Percentiles rank a stretch among this genome's conserved stretches.
phyloP scores from a whole-genome alignment of 306 rosid species.

The Pyrus communis region DNA sequence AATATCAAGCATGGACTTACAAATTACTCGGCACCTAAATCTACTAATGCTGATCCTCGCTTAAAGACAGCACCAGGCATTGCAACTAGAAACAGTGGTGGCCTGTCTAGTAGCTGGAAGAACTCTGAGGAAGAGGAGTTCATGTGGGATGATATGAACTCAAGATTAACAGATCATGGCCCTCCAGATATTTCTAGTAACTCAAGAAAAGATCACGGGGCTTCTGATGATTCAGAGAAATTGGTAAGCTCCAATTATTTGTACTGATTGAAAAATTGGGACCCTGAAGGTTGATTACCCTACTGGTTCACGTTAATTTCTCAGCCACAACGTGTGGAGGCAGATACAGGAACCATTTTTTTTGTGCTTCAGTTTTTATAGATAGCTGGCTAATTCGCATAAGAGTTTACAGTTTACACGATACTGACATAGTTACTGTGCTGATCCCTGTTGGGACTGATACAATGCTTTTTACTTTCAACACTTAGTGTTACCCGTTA shows the following conservation, averaged over 20 bases:
- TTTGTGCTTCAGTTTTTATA: neutral
- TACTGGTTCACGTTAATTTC: neutral
- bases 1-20: slow-evolving; percentile 38
- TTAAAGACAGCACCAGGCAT: slow-evolving; percentile 33
- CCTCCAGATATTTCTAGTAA: slow-evolving; percentile 35
- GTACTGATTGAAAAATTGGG: slow-evolving; percentile 3
- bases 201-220: slow-evolving; percentile 44
- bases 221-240: slow-evolving; percentile 58
- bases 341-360: neutral
- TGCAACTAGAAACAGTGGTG: slow-evolving; percentile 29
- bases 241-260: slow-evolving; percentile 43
- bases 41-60: slow-evolving; percentile 41
- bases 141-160: slow-evolving; percentile 71
- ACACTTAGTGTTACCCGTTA: neutral
- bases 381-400: neutral
- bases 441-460: neutral
- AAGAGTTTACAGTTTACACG: neutral
- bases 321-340: neutral
- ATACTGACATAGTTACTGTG: neutral
- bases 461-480: neutral
- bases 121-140: slow-evolving; percentile 91
- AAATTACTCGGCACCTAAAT: slow-evolving; percentile 42
- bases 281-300: neutral
- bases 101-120: slow-evolving; percentile 64
- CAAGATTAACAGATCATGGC: slow-evolving; percentile 39